Base-by-base conservation (phyloP, 2,329 filamentous ascomycete species). In the Hymenotorrendiella dingleyae region DNA sequence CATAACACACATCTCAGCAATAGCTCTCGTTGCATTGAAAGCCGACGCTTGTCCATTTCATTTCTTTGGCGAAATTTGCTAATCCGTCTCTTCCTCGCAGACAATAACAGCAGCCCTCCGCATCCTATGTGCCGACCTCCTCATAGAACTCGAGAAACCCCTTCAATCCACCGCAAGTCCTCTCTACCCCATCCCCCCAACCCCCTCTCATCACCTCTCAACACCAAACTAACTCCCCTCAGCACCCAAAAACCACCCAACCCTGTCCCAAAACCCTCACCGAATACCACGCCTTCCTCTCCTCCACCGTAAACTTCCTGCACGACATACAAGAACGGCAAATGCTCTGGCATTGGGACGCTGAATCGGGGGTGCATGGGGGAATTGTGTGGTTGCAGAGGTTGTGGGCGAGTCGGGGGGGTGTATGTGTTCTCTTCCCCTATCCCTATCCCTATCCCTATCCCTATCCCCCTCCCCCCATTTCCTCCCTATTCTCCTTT, bases 391-490 rank as follows among this genome's bases (percentile, higher is more conserved):
- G 53, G 51, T 45, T 62, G 46, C 60, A 62, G 45, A 43, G 48
- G 5, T 39, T 61, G 20, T 62, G 60, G 60, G 60, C 60, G 39
- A 60, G 57, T 50, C 49, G 60, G 45, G 50, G 36, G 17, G 40
- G 40, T 17, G 60, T 61, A 37, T 36, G 57, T 56, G 40, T n/a
- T 20, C 12, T 40, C 45, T 17, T 21, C 11, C 19, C 37, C 33
- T 29, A 3, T 14, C 14, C 42, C 20, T 20, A 29, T 26, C 32
- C 6, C 26, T 36, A 23, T 19, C 21, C 12, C 4, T n/a, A 20
- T 22, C 33, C 23, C 20, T 12, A 17, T 23, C 10, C 17, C 26
- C 4, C 29, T 36, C 37, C 19, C 12, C 2, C 21, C 20, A 35
- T 38, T 7, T 42, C 27, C n/a, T 23, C 30, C 10, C 11, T 16